phyloP scores from a whole-genome alignment of 140 eudicot species.

The Flaveria floridana region DNA sequence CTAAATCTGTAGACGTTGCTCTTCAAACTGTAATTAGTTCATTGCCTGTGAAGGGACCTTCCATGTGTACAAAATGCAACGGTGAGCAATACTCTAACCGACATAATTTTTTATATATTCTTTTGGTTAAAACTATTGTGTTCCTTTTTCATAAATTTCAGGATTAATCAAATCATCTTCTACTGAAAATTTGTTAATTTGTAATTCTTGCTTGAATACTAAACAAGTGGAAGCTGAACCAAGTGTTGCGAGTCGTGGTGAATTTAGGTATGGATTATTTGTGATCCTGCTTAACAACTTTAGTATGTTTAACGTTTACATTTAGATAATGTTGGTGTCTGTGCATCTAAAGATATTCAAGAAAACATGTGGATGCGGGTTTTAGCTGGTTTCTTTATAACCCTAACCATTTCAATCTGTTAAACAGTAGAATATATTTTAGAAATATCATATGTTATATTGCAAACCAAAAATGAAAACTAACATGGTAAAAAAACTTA shows the following conservation, averaged over 20 bases:
- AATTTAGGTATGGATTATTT: constrained; percentile 46
- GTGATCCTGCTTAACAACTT: background rate
- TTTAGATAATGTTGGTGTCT: constrained; percentile 2
- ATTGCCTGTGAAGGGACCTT: constrained; percentile 59
- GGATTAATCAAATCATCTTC: constrained; percentile 28
- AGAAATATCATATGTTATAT: constrained; percentile 1
- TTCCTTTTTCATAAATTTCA: constrained; percentile 28
- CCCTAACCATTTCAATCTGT: constrained; percentile 7
- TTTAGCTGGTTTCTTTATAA: constrained; percentile 6
- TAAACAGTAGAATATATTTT: background rate
- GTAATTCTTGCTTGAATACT: constrained; percentile 48
- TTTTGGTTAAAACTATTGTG: constrained; percentile 8
- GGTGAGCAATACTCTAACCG: constrained; percentile 43
- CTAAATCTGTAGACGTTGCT: constrained; percentile 52
- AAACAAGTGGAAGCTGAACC: constrained; percentile 38
- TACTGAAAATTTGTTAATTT: constrained; percentile 37
- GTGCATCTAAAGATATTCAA: constrained; percentile 9
- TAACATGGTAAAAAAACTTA: background rate
- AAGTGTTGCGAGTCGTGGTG: constrained; percentile 34
- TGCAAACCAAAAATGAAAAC: background rate
- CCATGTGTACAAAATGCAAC: constrained; percentile 56
- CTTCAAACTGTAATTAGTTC: constrained; percentile 67
- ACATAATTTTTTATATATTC: background rate
- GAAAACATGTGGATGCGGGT: constrained; percentile 16
- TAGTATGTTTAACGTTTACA: background rate